Conservation (phyloP, 2,329 filamentous ascomycete genomes). For the Penicillium sp. region DNA sequence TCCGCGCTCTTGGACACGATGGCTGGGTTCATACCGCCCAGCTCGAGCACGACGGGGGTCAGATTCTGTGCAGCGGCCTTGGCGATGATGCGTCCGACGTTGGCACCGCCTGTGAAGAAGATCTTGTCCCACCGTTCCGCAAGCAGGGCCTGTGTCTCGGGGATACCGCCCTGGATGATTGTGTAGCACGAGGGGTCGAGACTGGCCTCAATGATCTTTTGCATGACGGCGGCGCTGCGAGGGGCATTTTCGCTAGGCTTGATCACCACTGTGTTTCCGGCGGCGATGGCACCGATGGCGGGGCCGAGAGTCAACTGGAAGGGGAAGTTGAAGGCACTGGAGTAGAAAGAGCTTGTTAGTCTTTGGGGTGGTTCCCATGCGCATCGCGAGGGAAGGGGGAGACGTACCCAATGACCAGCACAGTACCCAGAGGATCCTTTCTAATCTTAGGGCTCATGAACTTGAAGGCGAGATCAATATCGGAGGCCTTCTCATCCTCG, state of each 20-base stretch:
- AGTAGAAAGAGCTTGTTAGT: background rate
- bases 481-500: constrained; percentile 73
- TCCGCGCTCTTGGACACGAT: constrained; percentile 85
- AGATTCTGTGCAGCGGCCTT: constrained; percentile 86
- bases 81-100: constrained; percentile 80
- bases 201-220: constrained; percentile 71
- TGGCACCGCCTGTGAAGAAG: constrained; percentile 83
- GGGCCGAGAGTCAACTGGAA: constrained; percentile 76
- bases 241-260: constrained; percentile 88
- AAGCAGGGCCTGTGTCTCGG: constrained; percentile 78
- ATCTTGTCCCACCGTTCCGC: constrained; percentile 97
- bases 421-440: constrained; percentile 82
- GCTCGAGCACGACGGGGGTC: constrained; percentile 84
- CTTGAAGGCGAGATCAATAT: constrained; percentile 68
- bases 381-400: background rate
- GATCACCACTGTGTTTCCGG: constrained; percentile 83
- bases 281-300: constrained; percentile 84
- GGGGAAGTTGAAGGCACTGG: constrained; percentile 86
- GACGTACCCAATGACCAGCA: constrained; percentile 75
- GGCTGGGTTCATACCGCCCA: constrained; percentile 88
- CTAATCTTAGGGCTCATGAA: constrained; percentile 72
- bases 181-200: constrained; percentile 76
- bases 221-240: constrained; percentile 72
- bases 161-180: constrained; percentile 75
- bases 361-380: background rate